Evolutionary conservation across 306 rosid species (phyloP).

Genomic region (Trichosanthes cucumerina): DNA sequence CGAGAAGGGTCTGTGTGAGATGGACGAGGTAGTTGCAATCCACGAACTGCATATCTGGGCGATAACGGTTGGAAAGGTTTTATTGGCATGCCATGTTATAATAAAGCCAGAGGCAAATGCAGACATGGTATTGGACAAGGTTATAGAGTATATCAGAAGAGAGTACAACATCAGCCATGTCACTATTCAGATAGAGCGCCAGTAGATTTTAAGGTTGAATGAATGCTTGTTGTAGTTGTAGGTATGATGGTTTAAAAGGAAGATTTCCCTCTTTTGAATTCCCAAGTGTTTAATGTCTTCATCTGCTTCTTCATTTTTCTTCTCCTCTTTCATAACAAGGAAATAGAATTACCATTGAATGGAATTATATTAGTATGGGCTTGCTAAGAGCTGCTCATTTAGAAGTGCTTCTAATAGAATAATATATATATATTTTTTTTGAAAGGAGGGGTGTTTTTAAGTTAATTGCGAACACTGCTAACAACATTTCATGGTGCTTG

Average conservation of each 20-base stretch:
- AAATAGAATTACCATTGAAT: background rate
- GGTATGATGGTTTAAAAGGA: background rate
- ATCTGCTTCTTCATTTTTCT: background rate
- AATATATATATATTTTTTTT: too few species aligned
- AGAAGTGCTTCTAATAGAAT: background rate
- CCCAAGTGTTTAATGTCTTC: background rate
- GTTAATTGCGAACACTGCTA: too few species aligned
- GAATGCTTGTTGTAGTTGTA: background rate
- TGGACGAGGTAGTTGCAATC: constrained; percentile 41
- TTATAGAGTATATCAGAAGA: constrained; percentile 29
- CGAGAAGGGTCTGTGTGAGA: constrained; percentile 46
- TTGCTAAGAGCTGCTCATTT: background rate
- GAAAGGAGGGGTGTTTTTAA: too few species aligned
- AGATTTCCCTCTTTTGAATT: background rate
- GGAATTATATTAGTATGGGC: background rate
- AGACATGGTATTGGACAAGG: constrained; percentile 32
- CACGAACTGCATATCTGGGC: constrained; percentile 42
- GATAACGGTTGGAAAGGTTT: constrained; percentile 38
- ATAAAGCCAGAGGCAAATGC: constrained; percentile 37
- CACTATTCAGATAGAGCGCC: constrained; percentile 45
- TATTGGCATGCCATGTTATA: constrained; percentile 39
- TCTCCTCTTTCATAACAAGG: background rate
- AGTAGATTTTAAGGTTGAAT: constrained; percentile 12
- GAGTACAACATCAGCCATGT: constrained; percentile 41
- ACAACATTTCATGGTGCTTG: too few species aligned